Base-by-base conservation (phyloP, 1,284 basidiomycete species). In the Gymnopus androsaceus region DNA sequence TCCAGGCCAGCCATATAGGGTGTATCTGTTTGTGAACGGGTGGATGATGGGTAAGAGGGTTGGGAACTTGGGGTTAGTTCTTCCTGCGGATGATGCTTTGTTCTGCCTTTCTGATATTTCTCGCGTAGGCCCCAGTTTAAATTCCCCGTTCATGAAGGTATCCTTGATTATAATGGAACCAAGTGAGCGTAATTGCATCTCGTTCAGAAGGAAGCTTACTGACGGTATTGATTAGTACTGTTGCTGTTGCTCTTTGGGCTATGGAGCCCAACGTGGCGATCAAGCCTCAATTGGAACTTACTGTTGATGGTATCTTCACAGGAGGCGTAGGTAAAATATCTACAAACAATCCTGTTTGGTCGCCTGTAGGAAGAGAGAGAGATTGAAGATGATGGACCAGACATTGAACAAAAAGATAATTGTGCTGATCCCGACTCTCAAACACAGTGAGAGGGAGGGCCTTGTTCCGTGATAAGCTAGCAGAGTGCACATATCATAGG, bases 1-100 rank as follows among this genome's bases (percentile, higher is more conserved):
- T 3, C 31, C 46, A 17, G 76, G 73, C 2, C 77, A 85, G 58
- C 76, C 85, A n/a, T 92, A 90, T 63, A 41, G 90, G 25, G 87
- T 86, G 2, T 73, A 83, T 41, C 60, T 92, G 50, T 92, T 87
- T 58, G 86, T 92, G 25, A 92, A 92, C 63, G 90, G 90, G n/a
- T 92, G 90, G 90, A 84, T 87, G 78, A 90, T 89, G 81, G 90
- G 90, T 6, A 91, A 90, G 69, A 71, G 85, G 21, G 79, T 88
- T 19, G 84, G 72, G 19, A 88, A 90, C 65, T 77, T 89, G 2
- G 87, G 88, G 88, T 83, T 62, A 46, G 78, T 61, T 3, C 23
- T 44, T 50, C 12, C 15, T 28, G 25, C 36, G 15, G 30, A 4
- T 50, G 30, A 44, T 30, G 34, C 46, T 40, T 25, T n/a, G 51